Evolutionary conservation across 176 grass and related monocot species (phyloP), one percentile per base, ranked within the genome.

Genomic region (Aegilops sharonensis): DNA sequence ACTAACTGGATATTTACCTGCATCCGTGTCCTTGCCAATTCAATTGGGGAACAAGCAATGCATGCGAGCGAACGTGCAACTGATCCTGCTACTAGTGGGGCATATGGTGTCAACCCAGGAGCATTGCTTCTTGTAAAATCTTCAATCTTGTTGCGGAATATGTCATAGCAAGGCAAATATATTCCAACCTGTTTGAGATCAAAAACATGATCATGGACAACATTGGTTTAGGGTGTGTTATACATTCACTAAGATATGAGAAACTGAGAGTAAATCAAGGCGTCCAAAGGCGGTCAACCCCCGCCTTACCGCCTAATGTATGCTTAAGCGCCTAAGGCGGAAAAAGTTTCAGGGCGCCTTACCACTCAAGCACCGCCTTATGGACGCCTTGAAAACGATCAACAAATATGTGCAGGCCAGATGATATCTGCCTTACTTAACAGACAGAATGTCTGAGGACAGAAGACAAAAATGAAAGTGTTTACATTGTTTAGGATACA

Each of bases 161-260:
- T 85, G 77, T 98, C 96, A 91, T 98, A 98, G 85, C 93, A 98
- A 64, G 96, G 96, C 87, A 98, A 91, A 75, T 98, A 98, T 90
- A 98, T 98, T 25, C 96, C 96, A 40, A 98, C 96, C 96, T 98
- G 90, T 85, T 89, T 64, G 47, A 30, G 85, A 27, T 65, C 47
- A 81, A 86, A 62, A n/a, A 85, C 60, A 84, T 87, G 32, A 77
- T 61, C 35, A 67, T 31, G 20, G n/a, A 23, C 13, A 65, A 36
- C 10, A 87, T 24, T 47, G 13, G 37, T 18, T 64, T 82, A 90
- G 4, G 17, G 14, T 36, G 36, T 66, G 8, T 1, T 70, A 35
- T 5, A 78, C 20, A 37, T 6, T 72, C n/a, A 18, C 4, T 65
- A 48, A 52, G 37, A 32, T 47, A 57, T 18, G 2, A 70, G 3